Evolutionary conservation across 225 moss, liverwort and hornwort species (phyloP).

Genomic region (Bryum argenteum): DNA sequence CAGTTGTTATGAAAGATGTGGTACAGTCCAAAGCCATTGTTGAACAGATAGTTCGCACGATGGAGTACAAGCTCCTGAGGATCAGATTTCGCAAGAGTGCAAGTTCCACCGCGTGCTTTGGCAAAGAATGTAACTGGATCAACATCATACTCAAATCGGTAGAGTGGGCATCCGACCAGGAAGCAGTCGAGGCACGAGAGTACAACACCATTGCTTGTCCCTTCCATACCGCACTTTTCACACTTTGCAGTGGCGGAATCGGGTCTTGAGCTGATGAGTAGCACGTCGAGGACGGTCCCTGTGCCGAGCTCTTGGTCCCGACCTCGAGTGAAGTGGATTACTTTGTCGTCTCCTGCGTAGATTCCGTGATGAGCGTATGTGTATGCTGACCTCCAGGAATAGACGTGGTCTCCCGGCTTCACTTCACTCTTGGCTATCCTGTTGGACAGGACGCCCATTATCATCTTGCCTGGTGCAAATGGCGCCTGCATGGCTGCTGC

Average conservation of each 20-base stretch:
- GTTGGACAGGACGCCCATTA: conserved; percentile 91
- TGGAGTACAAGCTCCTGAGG: conserved; percentile 69
- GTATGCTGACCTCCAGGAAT: conserved; percentile 94
- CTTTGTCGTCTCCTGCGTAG: conserved; percentile 66
- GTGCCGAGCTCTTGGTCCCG: conserved; percentile 93
- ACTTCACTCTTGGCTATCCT: conserved; percentile 55
- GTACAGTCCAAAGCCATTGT: conserved; percentile 81
- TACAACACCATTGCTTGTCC: conserved; percentile 78
- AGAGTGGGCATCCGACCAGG: conserved; percentile 72
- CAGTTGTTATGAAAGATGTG: conserved; percentile 95
- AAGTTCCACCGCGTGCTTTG: conserved; percentile 94
- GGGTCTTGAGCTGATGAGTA: conserved; percentile 84
- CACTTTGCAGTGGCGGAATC: conserved; percentile 49
- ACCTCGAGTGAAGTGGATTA: conserved; percentile 93
- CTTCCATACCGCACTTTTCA: conserved; percentile 72
- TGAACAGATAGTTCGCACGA: conserved; percentile 76
- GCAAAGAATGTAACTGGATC: conserved; percentile 82
- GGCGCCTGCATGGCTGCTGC: conserved; percentile 52
- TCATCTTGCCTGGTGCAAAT: conserved; percentile 60
- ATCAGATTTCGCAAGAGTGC: conserved; percentile 80
- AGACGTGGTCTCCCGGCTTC: conserved; percentile 83
- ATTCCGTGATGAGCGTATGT: conserved; percentile 93
- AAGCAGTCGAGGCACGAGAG: conserved; percentile 84
- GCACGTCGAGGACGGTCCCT: conserved; percentile 70
- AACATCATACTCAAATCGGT: conserved; percentile 80